Evolutionary conservation across 1,284 basidiomycete genomes (phyloP).

Genomic region (Cutaneotrichosporon spelunceum): DNA sequence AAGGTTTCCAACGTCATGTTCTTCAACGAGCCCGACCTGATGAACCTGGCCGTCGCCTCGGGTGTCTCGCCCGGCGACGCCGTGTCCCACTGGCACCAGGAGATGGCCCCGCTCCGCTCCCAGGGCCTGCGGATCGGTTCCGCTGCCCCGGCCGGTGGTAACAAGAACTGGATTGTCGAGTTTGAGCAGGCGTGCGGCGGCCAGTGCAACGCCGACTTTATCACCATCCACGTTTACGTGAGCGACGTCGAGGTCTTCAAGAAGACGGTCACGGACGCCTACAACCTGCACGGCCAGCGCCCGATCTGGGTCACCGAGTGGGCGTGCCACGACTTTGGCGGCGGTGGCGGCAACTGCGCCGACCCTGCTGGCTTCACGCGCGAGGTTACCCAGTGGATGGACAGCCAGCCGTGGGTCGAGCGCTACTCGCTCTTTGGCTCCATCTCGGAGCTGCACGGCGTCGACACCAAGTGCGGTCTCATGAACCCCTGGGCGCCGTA

Average conservation of each 20-base stretch:
- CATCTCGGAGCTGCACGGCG: neutral
- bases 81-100: neutral
- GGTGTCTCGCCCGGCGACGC: neutral
- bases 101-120: neutral
- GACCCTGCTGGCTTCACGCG: neutral
- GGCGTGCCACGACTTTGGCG: neutral
- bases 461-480: constrained; percentile 4
- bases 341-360: neutral
- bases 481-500: neutral
- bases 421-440: constrained; percentile 9
- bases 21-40: constrained; percentile 11
- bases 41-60: neutral
- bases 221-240: constrained; percentile 7
- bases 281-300: neutral
- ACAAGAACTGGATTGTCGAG: constrained; percentile 1
- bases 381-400: constrained; percentile 4
- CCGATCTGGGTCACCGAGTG: constrained; percentile 8
- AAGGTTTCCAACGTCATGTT: constrained; percentile 4
- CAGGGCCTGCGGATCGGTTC: neutral
- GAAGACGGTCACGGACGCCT: neutral
- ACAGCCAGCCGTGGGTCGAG: neutral
- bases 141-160: neutral
- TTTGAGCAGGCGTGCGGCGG: neutral
- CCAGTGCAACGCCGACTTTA: constrained; percentile 2
- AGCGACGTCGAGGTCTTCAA: neutral